A percentile compares a stretch with the other conserved stretches of the same genome.
phyloP scores from a whole-genome alignment of 2,329 filamentous ascomycete species.

The Colletotrichum euphorbiae region DNA sequence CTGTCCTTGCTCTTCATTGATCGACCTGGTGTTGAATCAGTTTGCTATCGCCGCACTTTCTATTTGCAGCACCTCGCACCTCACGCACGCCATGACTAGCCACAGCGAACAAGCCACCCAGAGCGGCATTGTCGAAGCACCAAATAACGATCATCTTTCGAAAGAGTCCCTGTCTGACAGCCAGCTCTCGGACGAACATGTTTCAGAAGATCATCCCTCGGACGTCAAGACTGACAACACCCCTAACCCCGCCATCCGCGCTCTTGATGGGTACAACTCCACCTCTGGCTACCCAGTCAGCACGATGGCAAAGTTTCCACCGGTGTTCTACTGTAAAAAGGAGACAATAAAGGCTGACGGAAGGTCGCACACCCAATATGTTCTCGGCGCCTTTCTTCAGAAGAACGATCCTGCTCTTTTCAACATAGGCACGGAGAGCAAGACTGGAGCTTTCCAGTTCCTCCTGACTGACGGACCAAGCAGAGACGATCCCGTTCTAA shows the following conservation, averaged over 20 bases:
- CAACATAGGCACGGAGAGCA: too few species aligned
- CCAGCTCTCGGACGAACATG: too few species aligned
- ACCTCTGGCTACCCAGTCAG: not conserved
- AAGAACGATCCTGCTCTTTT: too few species aligned
- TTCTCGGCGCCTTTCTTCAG: not conserved
- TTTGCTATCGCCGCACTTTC: conserved; percentile 21
- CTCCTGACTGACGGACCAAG: not conserved
- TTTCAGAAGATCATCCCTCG: too few species aligned
- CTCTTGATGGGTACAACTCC: not conserved
- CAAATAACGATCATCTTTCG: too few species aligned
- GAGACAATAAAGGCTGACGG: not conserved
- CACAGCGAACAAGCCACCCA: too few species aligned
- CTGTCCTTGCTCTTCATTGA: not conserved
- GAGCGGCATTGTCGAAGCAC: too few species aligned
- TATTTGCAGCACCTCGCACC: too few species aligned
- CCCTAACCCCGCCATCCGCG: not conserved
- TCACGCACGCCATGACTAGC: too few species aligned
- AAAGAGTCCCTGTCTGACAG: too few species aligned
- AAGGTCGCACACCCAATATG: not conserved
- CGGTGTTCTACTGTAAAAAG: not conserved
- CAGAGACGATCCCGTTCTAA: not conserved
- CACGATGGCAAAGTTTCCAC: conserved; percentile 1
- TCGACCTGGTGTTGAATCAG: too few species aligned
- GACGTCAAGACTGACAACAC: too few species aligned
- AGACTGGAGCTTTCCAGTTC: not conserved